phyloP scores from a whole-genome alignment of 805 yeast genomes.

The Ogataea glucozyma region DNA sequence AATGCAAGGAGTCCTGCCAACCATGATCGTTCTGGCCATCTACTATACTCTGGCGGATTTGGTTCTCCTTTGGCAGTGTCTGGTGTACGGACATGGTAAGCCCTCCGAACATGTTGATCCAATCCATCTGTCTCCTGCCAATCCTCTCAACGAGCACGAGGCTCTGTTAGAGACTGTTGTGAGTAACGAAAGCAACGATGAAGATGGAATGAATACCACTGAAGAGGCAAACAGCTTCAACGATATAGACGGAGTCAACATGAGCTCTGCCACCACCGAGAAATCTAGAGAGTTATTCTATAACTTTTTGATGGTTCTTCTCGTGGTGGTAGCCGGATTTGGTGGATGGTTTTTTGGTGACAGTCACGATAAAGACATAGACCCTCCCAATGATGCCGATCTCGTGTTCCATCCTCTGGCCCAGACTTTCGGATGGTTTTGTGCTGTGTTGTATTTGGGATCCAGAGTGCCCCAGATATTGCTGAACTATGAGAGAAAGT shows the following conservation, averaged over 20 bases:
- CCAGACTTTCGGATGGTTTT: constrained; percentile 82
- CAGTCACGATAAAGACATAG: constrained; percentile 35
- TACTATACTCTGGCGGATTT: constrained; percentile 92
- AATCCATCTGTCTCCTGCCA: constrained; percentile 84
- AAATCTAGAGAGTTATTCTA: constrained; percentile 31
- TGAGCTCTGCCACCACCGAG: constrained; percentile 15
- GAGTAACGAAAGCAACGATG: constrained; percentile 40
- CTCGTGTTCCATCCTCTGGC: constrained; percentile 73
- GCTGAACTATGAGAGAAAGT: constrained; percentile 80
- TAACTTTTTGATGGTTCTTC: constrained; percentile 53
- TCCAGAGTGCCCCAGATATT: constrained; percentile 92
- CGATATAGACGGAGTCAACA: constrained; percentile 35
- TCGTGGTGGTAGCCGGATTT: constrained; percentile 76
- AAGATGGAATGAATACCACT: constrained; percentile 28
- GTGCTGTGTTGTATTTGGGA: constrained; percentile 76
- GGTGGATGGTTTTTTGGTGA: constrained; percentile 77
- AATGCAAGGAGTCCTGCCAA: constrained; percentile 86
- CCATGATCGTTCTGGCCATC: constrained; percentile 89
- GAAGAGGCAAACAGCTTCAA: constrained; percentile 31
- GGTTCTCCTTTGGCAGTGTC: constrained; percentile 79
- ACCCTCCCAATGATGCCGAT: constrained; percentile 40
- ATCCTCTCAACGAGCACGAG: constrained; percentile 73
- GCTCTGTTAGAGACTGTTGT: constrained; percentile 58
- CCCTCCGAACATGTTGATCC: constrained; percentile 56
- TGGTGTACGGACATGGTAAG: constrained; percentile 67